Evolutionary conservation across 768 basidiomycete genomes (phyloP).

Genomic region (Tulasnella calospora): DNA sequence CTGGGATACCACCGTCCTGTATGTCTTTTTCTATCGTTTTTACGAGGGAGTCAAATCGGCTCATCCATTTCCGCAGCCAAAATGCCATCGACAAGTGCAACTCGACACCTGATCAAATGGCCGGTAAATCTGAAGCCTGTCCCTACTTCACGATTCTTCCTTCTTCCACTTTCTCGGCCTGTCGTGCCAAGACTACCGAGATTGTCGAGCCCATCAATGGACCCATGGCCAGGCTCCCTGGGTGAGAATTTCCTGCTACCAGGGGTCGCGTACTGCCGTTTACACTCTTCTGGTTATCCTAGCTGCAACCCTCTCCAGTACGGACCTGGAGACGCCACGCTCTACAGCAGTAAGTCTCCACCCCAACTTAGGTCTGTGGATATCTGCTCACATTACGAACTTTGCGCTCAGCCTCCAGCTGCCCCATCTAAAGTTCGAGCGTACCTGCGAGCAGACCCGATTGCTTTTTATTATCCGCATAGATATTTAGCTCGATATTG

Average conservation of each 20-base stretch:
- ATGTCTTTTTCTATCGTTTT: background rate
- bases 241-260: slow-evolving; percentile 17
- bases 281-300: background rate
- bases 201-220: slow-evolving; percentile 33
- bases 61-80: background rate
- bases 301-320: slow-evolving; percentile 20
- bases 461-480: background rate
- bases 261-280: background rate
- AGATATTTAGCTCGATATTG: background rate
- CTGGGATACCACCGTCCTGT: slow-evolving; percentile 11
- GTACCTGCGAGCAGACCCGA: background rate
- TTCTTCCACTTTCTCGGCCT: slow-evolving; percentile 34
- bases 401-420: background rate
- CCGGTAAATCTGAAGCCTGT: slow-evolving; percentile 32
- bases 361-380: background rate
- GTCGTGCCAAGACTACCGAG: slow-evolving; percentile 40
- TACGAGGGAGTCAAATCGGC: background rate
- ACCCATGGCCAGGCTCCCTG: slow-evolving; percentile 28
- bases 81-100: slow-evolving; percentile 25
- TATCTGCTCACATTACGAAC: background rate
- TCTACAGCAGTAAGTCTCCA: background rate
- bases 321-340: slow-evolving; percentile 11
- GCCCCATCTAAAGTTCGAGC: background rate
- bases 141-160: slow-evolving; percentile 39
- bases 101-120: background rate